Evolutionary conservation across 306 rosid genomes (phyloP).

Genomic region (Medicago truncatula): MtrunA17r5.0-ANR NC_053044.1:42050501-42051000

Average conservation of each 20-base stretch:
- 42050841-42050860: slow-evolving; percentile 37
- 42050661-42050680: neutral
- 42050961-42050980: slow-evolving; percentile 75
- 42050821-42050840: neutral
- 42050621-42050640: neutral
- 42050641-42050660: neutral
- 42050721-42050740: neutral
- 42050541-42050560: too few relatives aligned
- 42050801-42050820: neutral
- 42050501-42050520: too few relatives aligned
- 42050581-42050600: neutral
- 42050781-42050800: neutral
- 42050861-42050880: slow-evolving; percentile 30
- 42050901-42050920: slow-evolving; percentile 62
- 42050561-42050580: too few relatives aligned
- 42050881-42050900: slow-evolving; percentile 28
- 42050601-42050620: neutral
- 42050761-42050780: neutral
- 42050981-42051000: slow-evolving; percentile 87
- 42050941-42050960: slow-evolving; percentile 80
- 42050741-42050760: neutral
- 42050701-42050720: neutral
- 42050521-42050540: too few relatives aligned
- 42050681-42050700: neutral
- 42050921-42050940: slow-evolving; percentile 69